Evolutionary conservation across 768 basidiomycete species (phyloP).

Genomic region (Cystobasidiopsis lactophilus): DNA sequence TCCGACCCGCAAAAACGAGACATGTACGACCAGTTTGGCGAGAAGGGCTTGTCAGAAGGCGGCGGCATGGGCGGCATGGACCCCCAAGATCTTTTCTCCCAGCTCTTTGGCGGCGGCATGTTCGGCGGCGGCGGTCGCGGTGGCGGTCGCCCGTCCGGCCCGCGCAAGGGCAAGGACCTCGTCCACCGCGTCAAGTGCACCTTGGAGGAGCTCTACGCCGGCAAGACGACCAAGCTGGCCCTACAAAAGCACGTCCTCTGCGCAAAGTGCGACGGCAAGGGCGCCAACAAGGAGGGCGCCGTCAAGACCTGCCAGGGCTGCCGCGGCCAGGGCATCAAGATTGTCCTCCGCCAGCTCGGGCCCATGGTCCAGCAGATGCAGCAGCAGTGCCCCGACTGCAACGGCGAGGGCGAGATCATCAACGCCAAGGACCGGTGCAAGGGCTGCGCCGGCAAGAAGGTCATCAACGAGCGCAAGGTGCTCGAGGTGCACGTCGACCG

Average conservation of each 20-base stretch:
- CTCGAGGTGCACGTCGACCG: conserved; percentile 96
- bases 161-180: conserved; percentile 90
- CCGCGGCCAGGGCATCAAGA: conserved; percentile 68
- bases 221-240: conserved; percentile 94
- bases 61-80: conserved; percentile 73
- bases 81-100: conserved; percentile 94
- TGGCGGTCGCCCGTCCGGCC: conserved; percentile 37
- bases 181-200: conserved; percentile 88
- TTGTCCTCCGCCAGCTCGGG: conserved; percentile 88
- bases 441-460: conserved; percentile 87
- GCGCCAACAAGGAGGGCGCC: conserved; percentile 79
- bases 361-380: conserved; percentile 99
- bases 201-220: conserved; percentile 96
- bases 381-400: conserved; percentile 78
- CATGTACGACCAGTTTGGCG: conserved; percentile 66
- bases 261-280: conserved; percentile 78
- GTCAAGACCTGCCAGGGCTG: conserved; percentile 57
- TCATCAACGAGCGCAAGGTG: conserved; percentile 78
- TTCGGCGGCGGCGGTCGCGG: conserved; percentile 39
- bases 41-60: conserved; percentile 53
- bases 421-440: conserved; percentile 79
- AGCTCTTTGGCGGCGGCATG: conserved; percentile 51
- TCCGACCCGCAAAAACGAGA: conserved; percentile 27
- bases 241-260: conserved; percentile 89
- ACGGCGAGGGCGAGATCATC: conserved; percentile 84